Percentiles rank a stretch among this genome's conserved stretches.
Conservation (phyloP, 1,284 basidiomycete genomes). For the Fomes fomentarius region DNA sequence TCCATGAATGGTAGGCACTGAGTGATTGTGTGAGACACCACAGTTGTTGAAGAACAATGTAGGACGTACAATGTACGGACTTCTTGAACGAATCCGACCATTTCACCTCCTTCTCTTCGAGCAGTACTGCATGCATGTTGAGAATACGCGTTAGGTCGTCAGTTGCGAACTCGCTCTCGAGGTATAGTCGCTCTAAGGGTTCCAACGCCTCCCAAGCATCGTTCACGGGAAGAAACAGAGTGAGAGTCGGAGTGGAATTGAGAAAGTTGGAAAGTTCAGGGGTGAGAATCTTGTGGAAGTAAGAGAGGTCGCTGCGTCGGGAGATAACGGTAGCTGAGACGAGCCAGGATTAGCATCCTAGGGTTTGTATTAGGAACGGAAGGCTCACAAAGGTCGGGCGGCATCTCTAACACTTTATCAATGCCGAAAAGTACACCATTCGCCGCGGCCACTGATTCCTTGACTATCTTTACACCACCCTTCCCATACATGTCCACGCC, state of each 20-base stretch:
- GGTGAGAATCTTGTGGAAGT: conserved; percentile 71
- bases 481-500: conserved; percentile 77
- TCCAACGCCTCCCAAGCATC: conserved; percentile 74
- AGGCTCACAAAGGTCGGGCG: conserved; percentile 71
- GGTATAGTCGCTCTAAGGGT: conserved; percentile 76
- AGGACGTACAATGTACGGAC: conserved; percentile 55
- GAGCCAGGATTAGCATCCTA: conserved; percentile 10
- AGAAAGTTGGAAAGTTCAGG: conserved; percentile 57
- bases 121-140: conserved; percentile 71
- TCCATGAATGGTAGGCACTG: conserved; percentile 76
- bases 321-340: conserved; percentile 58
- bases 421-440: conserved; percentile 86
- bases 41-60: background rate
- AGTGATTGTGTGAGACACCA: background rate
- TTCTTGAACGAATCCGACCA: conserved; percentile 69
- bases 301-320: conserved; percentile 63
- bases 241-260: conserved; percentile 72
- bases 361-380: background rate
- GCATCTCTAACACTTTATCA: conserved; percentile 76
- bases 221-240: conserved; percentile 89
- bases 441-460: conserved; percentile 54
- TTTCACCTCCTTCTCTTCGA: conserved; percentile 49
- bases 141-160: conserved; percentile 81
- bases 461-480: conserved; percentile 66
- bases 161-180: conserved; percentile 83